These are phyloP conservation scores for Gelatoporia subvermispora DNA, from an alignment of 768 basidiomycete species.

Conservation along the genomic window DNA sequence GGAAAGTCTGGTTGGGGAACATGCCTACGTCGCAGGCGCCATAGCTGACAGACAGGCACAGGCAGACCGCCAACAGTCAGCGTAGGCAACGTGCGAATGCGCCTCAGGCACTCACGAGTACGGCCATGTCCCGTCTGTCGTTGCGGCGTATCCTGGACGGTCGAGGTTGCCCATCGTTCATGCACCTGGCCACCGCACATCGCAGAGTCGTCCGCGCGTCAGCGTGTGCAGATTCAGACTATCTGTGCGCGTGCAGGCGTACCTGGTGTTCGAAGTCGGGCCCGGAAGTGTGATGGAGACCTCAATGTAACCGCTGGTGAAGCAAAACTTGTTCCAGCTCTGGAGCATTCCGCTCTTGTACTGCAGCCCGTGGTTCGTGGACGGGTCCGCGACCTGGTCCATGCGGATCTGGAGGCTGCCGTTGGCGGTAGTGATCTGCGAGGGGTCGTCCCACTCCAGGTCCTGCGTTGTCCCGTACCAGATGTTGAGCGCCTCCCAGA, in stretches of 20 bases:
- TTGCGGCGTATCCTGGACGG: conserved; percentile 72
- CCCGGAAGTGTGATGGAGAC: conserved; percentile 57
- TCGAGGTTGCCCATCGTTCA: conserved; percentile 92
- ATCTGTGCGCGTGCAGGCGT: conserved; percentile 38
- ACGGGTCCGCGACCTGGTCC: conserved; percentile 36
- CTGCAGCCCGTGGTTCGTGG: conserved; percentile 48
- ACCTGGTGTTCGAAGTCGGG: conserved; percentile 41
- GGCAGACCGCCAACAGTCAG: neutral
- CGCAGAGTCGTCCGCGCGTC: no score
- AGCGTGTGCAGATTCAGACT: neutral
- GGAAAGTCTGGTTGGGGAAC: conserved; percentile 44
- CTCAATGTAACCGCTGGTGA: conserved; percentile 74
- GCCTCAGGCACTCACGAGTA: conserved; percentile 60
- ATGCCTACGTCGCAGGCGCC: conserved; percentile 57
- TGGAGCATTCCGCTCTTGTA: conserved; percentile 80
- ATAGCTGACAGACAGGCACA: conserved; percentile 33
- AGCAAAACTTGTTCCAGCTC: conserved; percentile 90
- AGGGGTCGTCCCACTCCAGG: conserved; percentile 73
- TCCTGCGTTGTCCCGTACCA: conserved; percentile 74
- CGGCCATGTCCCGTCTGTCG: conserved; percentile 81
- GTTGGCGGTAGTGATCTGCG: conserved; percentile 57
- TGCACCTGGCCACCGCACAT: conserved; percentile 81
- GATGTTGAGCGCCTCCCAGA: conserved; percentile 66
- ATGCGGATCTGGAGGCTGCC: conserved; percentile 69
- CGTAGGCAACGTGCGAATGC: neutral